Evolutionary conservation across 352 stramenopile genomes (phyloP), one percentile per base, ranked within the genome.

Genomic region (Phytophthora colocasiae): DNA sequence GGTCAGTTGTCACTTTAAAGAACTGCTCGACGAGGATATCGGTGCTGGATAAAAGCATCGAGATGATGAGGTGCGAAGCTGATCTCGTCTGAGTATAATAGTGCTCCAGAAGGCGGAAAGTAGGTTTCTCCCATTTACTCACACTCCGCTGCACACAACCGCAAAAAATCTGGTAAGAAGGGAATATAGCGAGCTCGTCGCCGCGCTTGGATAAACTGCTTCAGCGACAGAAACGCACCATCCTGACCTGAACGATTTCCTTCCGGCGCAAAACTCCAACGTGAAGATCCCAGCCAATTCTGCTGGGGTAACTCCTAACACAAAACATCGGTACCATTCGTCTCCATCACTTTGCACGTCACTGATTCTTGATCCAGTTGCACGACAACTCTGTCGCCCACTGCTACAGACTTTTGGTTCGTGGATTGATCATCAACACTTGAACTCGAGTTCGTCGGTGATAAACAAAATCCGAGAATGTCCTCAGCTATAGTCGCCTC

Each of bases 101-200:
- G 41, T 73, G 41, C 4, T 66, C 29, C 32, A 1, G 66, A 48
- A 63, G 26, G 71, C 66, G 1, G 77, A 78, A 1, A 76, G 67
- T 76, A 2, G 73, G 73, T 8, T 39, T 6, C 11, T 68, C 53
- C 73, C 77, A 85, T 45, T 63, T 63, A 10, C 76, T 71, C 19
- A 85, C 73, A 32, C 65, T 79, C n/a, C 67, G 62, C 0, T 60
- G 69, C 26, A 82, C 70, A 3, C 84, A 63, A 58, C 75, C 75
- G 62, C 67, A 77, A 48, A 87, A 84, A 1, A 77, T 63, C n/a
- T 75, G 60, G 17, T 80, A 80, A 2, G 75, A 83, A 15, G 69
- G 47, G 36, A 82, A 82, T 51, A 79, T 77, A 0, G 66, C 57
- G 27, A 81, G 66, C 31, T 81, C 73, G 24, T 79, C 70, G 9